Evolutionary conservation across 768 basidiomycete species (phyloP).

Genomic region (Termitomyces bulborhizus): DNA sequence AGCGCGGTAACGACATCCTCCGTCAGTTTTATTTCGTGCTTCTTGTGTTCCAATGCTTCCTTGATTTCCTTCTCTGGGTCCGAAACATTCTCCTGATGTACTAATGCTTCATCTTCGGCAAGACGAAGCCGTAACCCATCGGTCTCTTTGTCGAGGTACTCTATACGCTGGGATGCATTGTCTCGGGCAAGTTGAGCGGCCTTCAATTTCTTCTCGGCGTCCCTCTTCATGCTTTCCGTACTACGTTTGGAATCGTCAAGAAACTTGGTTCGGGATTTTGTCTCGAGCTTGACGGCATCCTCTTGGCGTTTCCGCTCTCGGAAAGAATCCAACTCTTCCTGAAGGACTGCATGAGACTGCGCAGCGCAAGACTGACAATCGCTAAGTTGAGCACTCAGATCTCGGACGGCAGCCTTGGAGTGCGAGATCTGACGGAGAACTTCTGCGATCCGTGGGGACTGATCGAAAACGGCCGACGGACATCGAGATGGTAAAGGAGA

Average conservation of each 20-base stretch:
- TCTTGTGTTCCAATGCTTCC: constrained; percentile 47
- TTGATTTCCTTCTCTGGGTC: constrained; percentile 48
- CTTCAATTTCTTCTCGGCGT: constrained; percentile 85
- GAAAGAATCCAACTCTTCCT: constrained; percentile 65
- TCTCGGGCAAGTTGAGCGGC: constrained; percentile 60
- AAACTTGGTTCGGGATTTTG: constrained; percentile 76
- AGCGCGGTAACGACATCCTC: constrained; percentile 64
- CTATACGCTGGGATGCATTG: constrained; percentile 51
- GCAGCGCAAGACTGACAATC: constrained; percentile 53
- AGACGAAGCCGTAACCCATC: constrained; percentile 46
- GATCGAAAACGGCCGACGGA: constrained; percentile 47
- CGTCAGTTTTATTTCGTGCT: constrained; percentile 52
- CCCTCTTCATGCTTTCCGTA: constrained; percentile 74
- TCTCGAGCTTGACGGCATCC: constrained; percentile 69
- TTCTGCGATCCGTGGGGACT: constrained; percentile 67
- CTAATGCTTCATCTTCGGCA: constrained; percentile 46
- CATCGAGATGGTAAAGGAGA: constrained; percentile 29
- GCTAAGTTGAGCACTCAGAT: constrained; percentile 63
- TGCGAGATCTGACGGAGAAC: constrained; percentile 67
- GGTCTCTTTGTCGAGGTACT: constrained; percentile 58
- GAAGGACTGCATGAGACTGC: constrained; percentile 59
- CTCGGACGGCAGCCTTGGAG: constrained; percentile 55
- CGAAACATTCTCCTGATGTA: constrained; percentile 39
- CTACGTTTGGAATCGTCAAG: constrained; percentile 83
- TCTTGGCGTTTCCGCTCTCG: constrained; percentile 77